Evolutionary conservation across 2,329 filamentous ascomycete genomes (phyloP).

Genomic region (Thyridium curvatum): DNA sequence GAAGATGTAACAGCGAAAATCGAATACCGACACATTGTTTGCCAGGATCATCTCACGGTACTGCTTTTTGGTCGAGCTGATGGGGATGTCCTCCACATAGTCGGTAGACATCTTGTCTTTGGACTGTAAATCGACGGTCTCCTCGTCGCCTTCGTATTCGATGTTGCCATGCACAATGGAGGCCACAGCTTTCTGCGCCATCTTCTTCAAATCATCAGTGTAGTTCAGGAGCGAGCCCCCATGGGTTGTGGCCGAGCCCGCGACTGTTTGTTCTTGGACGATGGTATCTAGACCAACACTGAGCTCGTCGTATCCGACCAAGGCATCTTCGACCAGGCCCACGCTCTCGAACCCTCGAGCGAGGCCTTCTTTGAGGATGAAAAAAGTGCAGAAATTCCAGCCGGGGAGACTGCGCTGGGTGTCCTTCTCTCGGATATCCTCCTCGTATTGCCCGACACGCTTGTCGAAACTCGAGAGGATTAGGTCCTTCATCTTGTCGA

Average conservation of each 20-base stretch:
- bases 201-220: conserved; percentile 66
- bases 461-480: conserved; percentile 88
- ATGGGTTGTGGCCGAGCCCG: conserved; percentile 55
- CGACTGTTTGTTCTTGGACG: conserved; percentile 63
- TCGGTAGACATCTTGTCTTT: conserved; percentile 22
- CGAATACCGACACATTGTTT: conserved; percentile 93
- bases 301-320: conserved; percentile 92
- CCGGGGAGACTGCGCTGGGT: conserved; percentile 79
- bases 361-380: conserved; percentile 92
- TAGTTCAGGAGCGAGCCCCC: conserved; percentile 65
- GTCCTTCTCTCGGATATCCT: conserved; percentile 93
- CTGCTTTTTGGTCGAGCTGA: conserved; percentile 63
- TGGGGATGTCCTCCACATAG: conserved; percentile 50
- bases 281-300: conserved; percentile 80
- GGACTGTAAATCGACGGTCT: conserved; percentile 25
- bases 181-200: conserved; percentile 45
- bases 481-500: conserved; percentile 78
- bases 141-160: conserved; percentile 12
- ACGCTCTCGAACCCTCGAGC: conserved; percentile 94
- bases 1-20: conserved; percentile 93
- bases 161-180: too few species aligned
- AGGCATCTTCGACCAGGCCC: conserved; percentile 87
- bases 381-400: conserved; percentile 99
- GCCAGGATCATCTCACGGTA: conserved; percentile 89
- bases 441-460: conserved; percentile 89